phyloP scores from a whole-genome alignment of 2,329 filamentous ascomycete genomes.

The Exophiala sp. region DNA sequence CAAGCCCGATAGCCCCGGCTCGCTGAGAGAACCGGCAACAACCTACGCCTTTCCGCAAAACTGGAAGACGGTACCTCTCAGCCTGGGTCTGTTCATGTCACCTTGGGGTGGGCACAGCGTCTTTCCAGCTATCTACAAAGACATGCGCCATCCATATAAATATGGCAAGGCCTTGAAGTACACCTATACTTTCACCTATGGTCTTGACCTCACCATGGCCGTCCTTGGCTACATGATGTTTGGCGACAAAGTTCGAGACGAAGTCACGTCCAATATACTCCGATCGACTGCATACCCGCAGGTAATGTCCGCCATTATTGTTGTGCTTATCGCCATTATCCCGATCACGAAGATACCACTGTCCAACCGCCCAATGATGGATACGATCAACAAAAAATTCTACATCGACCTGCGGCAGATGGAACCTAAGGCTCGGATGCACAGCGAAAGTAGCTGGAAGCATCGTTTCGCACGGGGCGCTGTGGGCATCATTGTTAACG shows the following conservation, averaged over 20 bases:
- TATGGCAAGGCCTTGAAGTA: constrained; percentile 70
- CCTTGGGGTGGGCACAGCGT: constrained; percentile 69
- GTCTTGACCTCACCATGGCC: constrained; percentile 77
- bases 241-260: constrained; percentile 79
- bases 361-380: constrained; percentile 78
- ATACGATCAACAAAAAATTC: constrained; percentile 75
- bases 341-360: constrained; percentile 93
- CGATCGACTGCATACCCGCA: constrained; percentile 69
- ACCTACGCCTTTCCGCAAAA: constrained; percentile 82
- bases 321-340: constrained; percentile 84
- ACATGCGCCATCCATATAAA: constrained; percentile 79
- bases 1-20: constrained; percentile 76
- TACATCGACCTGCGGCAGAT: constrained; percentile 61
- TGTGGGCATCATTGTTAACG: constrained; percentile 63
- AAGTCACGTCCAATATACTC: constrained; percentile 88
- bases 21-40: constrained; percentile 71
- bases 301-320: constrained; percentile 71
- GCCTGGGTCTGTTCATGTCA: constrained; percentile 85
- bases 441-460: constrained; percentile 46
- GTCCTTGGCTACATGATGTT: constrained; percentile 91
- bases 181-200: constrained; percentile 83
- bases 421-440: constrained; percentile 27
- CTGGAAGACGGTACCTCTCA: constrained; percentile 82
- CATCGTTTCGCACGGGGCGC: constrained; percentile 57
- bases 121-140: constrained; percentile 81